phyloP scores from a whole-genome alignment of 139 green algal genomes.

The Limnomonas spitsbergensis region DNA sequence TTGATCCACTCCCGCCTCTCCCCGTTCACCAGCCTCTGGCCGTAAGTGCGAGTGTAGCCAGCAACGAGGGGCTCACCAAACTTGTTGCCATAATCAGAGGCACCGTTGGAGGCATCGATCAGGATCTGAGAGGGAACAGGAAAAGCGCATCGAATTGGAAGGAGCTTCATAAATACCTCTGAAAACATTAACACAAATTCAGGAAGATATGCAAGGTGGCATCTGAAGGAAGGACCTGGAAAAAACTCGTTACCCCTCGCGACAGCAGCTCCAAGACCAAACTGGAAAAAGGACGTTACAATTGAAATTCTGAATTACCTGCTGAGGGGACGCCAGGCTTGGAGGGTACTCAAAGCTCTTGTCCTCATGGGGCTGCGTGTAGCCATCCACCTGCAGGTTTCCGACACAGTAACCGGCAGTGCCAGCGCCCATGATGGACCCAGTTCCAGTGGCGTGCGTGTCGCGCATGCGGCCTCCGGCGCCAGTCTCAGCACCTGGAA shows the following conservation, averaged over 20 bases:
- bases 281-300: too few species aligned
- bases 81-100: conserved; percentile 98
- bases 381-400: conserved; percentile 81
- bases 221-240: too few species aligned
- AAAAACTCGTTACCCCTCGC: too few species aligned
- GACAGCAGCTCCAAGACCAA: too few species aligned
- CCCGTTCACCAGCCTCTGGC: conserved; percentile 79
- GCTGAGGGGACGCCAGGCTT: conserved; percentile 28
- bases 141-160: too few species aligned
- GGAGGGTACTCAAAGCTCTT: conserved; percentile 22
- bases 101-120: conserved; percentile 96
- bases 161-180: too few species aligned
- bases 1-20: conserved; percentile 97
- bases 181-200: too few species aligned
- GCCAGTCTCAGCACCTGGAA: conserved; percentile 89
- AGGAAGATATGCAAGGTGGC: too few species aligned
- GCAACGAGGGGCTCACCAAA: conserved; percentile 96
- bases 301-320: too few species aligned
- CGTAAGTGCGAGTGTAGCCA: conserved; percentile 94
- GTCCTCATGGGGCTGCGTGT: conserved; percentile 50
- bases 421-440: conserved; percentile 90
- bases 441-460: conserved; percentile 95
- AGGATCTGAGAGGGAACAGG: too few species aligned
- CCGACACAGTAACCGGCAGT: conserved; percentile 96
- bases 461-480: conserved; percentile 94